These are phyloP conservation scores for Anethum foeniculum DNA, from an alignment of 140 eudicot species.

Conservation along the genomic window DNA sequence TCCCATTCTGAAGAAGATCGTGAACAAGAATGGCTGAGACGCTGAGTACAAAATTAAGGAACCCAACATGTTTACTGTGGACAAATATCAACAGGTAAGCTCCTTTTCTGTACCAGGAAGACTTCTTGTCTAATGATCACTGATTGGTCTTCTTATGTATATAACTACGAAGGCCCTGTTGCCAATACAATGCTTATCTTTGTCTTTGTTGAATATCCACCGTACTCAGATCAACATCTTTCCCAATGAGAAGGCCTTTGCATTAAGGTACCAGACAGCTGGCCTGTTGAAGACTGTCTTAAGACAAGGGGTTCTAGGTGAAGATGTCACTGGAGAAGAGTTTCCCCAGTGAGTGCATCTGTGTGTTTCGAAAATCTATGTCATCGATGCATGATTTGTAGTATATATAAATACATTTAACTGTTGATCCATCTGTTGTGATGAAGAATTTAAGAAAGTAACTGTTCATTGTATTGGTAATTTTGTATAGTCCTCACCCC, in stretches of 20 bases:
- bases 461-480: neutral
- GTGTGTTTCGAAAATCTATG: neutral
- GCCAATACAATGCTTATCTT: neutral
- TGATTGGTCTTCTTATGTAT: neutral
- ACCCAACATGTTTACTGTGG: conserved; percentile 91
- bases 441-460: neutral
- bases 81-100: conserved; percentile 96
- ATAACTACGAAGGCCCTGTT: neutral
- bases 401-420: neutral
- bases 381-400: neutral
- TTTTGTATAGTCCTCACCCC: neutral
- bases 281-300: conserved; percentile 88
- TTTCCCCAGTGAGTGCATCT: conserved; percentile 60
- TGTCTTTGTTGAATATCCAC: conserved; percentile 36
- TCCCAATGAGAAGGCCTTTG: conserved; percentile 81
- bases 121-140: neutral
- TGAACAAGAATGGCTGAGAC: conserved; percentile 78
- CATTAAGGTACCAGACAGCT: conserved; percentile 92
- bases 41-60: conserved; percentile 94
- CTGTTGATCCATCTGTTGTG: neutral
- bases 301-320: conserved; percentile 93
- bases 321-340: conserved; percentile 96
- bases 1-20: conserved; percentile 37
- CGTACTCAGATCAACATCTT: conserved; percentile 78
- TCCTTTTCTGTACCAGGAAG: conserved; percentile 8